These are phyloP conservation scores for Neopestalotiopsis rosae DNA, from an alignment of 2,329 filamentous ascomycete genomes.

Conservation along the genomic window DNA sequence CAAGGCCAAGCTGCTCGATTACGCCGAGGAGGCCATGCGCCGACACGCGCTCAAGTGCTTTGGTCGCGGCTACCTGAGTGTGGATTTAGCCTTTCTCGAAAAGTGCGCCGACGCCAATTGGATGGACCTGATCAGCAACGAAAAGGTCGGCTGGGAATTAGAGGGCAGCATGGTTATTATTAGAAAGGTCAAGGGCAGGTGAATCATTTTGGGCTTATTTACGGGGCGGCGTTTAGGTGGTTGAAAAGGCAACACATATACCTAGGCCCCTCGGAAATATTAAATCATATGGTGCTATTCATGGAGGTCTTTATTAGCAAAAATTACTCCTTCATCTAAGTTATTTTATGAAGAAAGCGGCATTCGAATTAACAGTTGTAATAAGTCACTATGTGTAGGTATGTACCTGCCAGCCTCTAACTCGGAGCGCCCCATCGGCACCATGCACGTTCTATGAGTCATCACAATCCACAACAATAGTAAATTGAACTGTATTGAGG, in stretches of 20 bases:
- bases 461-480: not conserved
- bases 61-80: constrained; percentile 78
- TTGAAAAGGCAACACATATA: not conserved
- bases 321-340: constrained; percentile 3
- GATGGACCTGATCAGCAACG: constrained; percentile 69
- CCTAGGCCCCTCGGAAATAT: not conserved
- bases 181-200: constrained; percentile 56
- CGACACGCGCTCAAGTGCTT: constrained; percentile 85
- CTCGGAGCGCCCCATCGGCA: not conserved
- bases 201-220: constrained; percentile 17
- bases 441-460: not conserved
- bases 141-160: constrained; percentile 85
- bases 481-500: not conserved
- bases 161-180: constrained; percentile 79
- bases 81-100: constrained; percentile 74
- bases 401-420: not conserved
- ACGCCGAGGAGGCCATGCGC: constrained; percentile 76
- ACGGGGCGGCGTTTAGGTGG: not conserved
- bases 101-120: constrained; percentile 72
- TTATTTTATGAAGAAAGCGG: not conserved
- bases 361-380: too few relatives aligned
- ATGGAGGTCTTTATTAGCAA: not conserved
- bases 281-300: not conserved
- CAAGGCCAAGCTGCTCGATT: constrained; percentile 79
- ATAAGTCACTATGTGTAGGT: too few relatives aligned